Conservation (phyloP, 1,284 basidiomycete genomes). For the Ustilago loliicola region DNA sequence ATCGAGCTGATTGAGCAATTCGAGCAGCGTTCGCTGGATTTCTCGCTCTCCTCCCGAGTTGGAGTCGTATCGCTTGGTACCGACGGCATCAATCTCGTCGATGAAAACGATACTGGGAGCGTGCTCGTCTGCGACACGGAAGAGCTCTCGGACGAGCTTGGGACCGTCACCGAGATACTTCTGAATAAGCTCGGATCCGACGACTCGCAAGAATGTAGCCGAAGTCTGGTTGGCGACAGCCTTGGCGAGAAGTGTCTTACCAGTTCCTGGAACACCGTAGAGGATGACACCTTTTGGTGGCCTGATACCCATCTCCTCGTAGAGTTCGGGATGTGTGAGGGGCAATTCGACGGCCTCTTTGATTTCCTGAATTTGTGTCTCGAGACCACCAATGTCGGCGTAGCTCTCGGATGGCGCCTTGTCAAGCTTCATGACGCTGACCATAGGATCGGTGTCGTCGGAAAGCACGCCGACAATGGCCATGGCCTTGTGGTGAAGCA, state of each 20-base stretch:
- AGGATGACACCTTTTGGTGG: constrained; percentile 99
- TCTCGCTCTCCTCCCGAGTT: constrained; percentile 73
- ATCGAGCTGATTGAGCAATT: constrained; percentile 81
- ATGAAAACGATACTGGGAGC: constrained; percentile 73
- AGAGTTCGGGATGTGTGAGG: constrained; percentile 96
- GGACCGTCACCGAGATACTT: constrained; percentile 95
- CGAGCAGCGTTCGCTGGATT: constrained; percentile 72
- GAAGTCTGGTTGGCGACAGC: constrained; percentile 99
- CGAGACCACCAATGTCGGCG: constrained; percentile 96
- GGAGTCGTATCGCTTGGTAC: constrained; percentile 73
- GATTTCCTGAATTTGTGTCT: constrained; percentile 97
- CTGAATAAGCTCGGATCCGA: constrained; percentile 98
- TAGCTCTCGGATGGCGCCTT: constrained; percentile 99
- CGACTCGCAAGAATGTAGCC: constrained; percentile 96
- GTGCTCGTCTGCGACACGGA: constrained; percentile 72
- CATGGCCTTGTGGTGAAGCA: constrained; percentile 96
- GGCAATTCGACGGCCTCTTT: constrained; percentile 99
- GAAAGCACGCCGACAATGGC: constrained; percentile 94
- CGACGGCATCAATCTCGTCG: constrained; percentile 73
- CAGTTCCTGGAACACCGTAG: constrained; percentile 98
- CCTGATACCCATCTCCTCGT: constrained; percentile 99
- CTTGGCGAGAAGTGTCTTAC: constrained; percentile 97
- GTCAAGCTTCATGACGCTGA: constrained; percentile 94
- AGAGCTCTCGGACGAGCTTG: constrained; percentile 73
- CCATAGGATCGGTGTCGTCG: constrained; percentile 97